Evolutionary conservation across 441 rosid genomes (phyloP), one percentile per base, ranked within the genome.

Genomic region (Isatis lusitanica): DNA sequence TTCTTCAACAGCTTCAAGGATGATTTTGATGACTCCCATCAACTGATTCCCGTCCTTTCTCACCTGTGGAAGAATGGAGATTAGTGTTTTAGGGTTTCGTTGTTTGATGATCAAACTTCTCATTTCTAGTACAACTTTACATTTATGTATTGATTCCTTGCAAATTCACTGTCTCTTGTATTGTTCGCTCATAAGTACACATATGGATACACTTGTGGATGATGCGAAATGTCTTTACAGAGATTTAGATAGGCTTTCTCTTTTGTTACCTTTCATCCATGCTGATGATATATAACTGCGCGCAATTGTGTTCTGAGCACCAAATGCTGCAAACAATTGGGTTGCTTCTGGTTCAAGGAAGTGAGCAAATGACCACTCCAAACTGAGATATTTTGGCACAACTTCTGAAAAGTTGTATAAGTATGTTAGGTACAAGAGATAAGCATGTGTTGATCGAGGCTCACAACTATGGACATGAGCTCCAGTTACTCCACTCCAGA

Each of bases 331-430:
- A 78, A 82, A 83, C 24, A 21, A 21, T 21, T 21, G 1, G 24
- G 24, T 21, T 21, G 24, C 84, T 80, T 88, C 96, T 21, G 88
- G 92, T 62, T 90, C 56, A 75, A 80, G 96, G 80, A 91, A 88
- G 91, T 81, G 93, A 43, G 98, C 93, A 78, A 91, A 87, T 57
- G 96, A 93, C 97, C 97, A 90, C 62, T 93, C 98, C 9, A 97
- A 91, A 82, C 96, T 93, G 80, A 91, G 91, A 78, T 91, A 93
- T 70, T 82, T 88, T 8, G 96, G 98, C 63, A 93, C 74, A 64
- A 93, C 84, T 72, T 91, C 94, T 93, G 93, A 43, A 61, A n/a
- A n/a, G n/a, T n/a, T n/a, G n/a, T n/a, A n/a, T n/a, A n/a, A n/a
- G n/a, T 7, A 68, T 26, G n/a, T 52, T 75, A 68, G 52, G 40